Conservation (phyloP, 768 basidiomycete species). For the Trametes meyenii region DNA sequence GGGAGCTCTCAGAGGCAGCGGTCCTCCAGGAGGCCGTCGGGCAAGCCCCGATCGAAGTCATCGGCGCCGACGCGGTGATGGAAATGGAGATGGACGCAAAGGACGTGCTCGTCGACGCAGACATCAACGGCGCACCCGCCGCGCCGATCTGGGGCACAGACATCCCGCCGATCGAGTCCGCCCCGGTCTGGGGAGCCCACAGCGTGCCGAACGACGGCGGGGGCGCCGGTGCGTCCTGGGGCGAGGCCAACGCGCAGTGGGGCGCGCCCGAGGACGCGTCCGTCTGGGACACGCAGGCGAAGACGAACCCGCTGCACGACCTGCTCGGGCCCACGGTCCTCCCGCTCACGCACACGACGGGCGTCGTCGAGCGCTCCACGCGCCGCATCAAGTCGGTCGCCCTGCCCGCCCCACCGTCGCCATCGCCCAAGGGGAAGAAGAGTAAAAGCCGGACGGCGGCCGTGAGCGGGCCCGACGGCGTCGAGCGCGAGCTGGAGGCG, state of each 20-base stretch:
- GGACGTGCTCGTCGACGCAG: constrained; percentile 22
- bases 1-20: background rate
- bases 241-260: constrained; percentile 13
- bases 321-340: constrained; percentile 59
- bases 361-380: constrained; percentile 67
- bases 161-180: background rate
- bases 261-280: constrained; percentile 10
- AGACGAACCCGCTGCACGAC: constrained; percentile 36
- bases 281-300: constrained; percentile 20
- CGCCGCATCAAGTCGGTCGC: constrained; percentile 55
- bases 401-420: constrained; percentile 37
- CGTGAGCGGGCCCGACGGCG: constrained; percentile 22
- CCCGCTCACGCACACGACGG: constrained; percentile 64
- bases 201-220: background rate
- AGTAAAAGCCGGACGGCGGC: constrained; percentile 16
- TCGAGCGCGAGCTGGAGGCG: constrained; percentile 52
- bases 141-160: too few relatives aligned
- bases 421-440: constrained; percentile 17
- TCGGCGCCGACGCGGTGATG: constrained; percentile 18
- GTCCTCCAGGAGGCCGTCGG: constrained; percentile 18
- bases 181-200: background rate
- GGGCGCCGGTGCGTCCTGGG: constrained; percentile 20
- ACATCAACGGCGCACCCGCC: background rate
- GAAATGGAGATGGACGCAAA: constrained; percentile 18
- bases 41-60: constrained; percentile 15